phyloP scores from a whole-genome alignment of 306 rosid genomes.

The Lathyrus sativus region DNA sequence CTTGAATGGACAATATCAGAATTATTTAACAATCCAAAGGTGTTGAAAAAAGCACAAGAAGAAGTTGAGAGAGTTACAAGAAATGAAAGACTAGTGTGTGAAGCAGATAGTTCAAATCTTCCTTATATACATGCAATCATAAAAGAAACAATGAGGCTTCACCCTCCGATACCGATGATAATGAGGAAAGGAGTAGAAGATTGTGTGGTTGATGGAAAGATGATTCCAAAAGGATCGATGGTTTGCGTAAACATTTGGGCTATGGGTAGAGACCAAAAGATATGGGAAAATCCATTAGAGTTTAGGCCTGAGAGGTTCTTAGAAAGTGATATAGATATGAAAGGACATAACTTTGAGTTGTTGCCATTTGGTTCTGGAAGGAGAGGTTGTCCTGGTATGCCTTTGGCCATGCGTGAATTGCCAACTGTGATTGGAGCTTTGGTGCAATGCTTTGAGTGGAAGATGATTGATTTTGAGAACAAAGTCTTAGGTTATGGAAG shows the following conservation, averaged over 20 bases:
- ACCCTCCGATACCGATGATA: slow-evolving; percentile 39
- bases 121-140: slow-evolving; percentile 50
- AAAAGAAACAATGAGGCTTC: slow-evolving; percentile 26
- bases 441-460: slow-evolving; percentile 60
- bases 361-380: slow-evolving; percentile 53
- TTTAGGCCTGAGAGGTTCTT: slow-evolving; percentile 28
- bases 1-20: slow-evolving; percentile 57
- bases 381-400: slow-evolving; percentile 56
- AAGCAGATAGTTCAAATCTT: slow-evolving; percentile 50
- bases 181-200: slow-evolving; percentile 44
- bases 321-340: background rate
- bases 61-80: slow-evolving; percentile 48
- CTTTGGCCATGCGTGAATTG: slow-evolving; percentile 49
- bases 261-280: slow-evolving; percentile 52
- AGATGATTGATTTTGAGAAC: slow-evolving; percentile 9
- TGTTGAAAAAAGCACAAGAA: slow-evolving; percentile 42
- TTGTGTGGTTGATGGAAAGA: slow-evolving; percentile 36
- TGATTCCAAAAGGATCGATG: slow-evolving; percentile 37
- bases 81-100: slow-evolving; percentile 40
- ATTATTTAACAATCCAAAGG: slow-evolving; percentile 51
- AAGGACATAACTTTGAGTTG: slow-evolving; percentile 18
- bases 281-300: slow-evolving; percentile 46
- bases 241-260: slow-evolving; percentile 49
- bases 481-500: background rate
- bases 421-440: slow-evolving; percentile 45